Percentiles rank a stretch among this genome's conserved stretches.
phyloP scores from a whole-genome alignment of 2,329 filamentous ascomycete species.

The Teratosphaeria epicoccoides region DNA sequence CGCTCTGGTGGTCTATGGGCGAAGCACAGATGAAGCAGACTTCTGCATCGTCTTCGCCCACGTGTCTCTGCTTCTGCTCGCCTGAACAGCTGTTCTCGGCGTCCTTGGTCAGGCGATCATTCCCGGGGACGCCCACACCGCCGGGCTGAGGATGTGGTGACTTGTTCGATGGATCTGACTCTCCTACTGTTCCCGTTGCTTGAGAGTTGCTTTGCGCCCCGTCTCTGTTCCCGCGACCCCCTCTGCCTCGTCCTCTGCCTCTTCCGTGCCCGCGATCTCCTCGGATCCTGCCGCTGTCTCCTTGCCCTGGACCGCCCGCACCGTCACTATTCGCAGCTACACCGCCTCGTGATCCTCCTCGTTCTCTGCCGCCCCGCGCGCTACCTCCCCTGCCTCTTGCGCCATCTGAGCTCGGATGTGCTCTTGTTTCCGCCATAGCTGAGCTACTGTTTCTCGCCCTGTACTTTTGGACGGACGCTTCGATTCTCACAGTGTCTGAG shows the following conservation, averaged over 20 bases:
- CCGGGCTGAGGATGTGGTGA: conserved; percentile 30
- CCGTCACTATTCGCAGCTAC: not conserved
- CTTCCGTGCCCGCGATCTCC: conserved; percentile 7
- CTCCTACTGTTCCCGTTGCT: conserved; percentile 1
- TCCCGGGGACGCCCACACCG: conserved; percentile 33
- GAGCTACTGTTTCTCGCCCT: not conserved
- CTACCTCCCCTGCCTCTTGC: not conserved
- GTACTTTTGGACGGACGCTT: not conserved
- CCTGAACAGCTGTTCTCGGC: conserved; percentile 29
- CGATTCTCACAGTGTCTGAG: not conserved
- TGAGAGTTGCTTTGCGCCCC: conserved; percentile 5
- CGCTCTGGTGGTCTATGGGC: conserved; percentile 71
- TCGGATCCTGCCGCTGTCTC: not conserved
- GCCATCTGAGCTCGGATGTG: not conserved
- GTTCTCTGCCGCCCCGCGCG: not conserved
- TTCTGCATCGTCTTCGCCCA: conserved; percentile 43
- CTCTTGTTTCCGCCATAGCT: not conserved
- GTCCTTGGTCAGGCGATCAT: conserved; percentile 39
- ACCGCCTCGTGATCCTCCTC: not conserved
- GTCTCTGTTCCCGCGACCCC: conserved; percentile 7
- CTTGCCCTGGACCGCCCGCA: conserved; percentile 1
- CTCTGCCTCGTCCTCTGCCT: conserved; percentile 14
- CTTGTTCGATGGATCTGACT: conserved; percentile 13
- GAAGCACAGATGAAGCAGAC: conserved; percentile 98
- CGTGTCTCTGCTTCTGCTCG: conserved; percentile 10